These are phyloP conservation scores for Linnemannia zychae DNA, from an alignment of 192 early-diverging fungal species.

Conservation along the genomic window DNA sequence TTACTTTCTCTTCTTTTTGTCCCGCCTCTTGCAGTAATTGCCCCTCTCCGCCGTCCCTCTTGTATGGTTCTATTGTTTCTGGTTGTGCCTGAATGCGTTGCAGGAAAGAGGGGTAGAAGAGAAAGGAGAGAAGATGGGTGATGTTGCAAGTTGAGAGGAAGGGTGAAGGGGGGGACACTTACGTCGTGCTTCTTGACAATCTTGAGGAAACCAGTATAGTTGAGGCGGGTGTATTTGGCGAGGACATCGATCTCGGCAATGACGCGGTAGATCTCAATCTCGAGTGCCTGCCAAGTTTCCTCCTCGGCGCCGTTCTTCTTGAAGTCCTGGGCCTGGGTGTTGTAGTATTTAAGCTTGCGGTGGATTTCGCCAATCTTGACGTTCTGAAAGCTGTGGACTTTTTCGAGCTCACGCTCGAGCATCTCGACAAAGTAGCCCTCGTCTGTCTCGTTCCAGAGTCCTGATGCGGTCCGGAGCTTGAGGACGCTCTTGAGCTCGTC, in stretches of 20 bases:
- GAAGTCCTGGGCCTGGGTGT: conserved; percentile 74
- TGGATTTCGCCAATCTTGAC: conserved; percentile 43
- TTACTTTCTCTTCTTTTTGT: not conserved
- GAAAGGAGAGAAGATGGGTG: not conserved
- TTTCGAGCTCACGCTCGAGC: conserved; percentile 92
- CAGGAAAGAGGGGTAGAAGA: not conserved
- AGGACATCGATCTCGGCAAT: conserved; percentile 84
- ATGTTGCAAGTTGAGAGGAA: not conserved
- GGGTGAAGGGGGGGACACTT: not conserved
- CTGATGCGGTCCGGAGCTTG: conserved; percentile 19
- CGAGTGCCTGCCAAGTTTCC: conserved; percentile 78
- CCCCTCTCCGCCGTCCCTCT: not conserved
- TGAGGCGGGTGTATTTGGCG: conserved; percentile 81
- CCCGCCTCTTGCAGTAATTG: not conserved
- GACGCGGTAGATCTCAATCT: conserved; percentile 79
- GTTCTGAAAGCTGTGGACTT: conserved; percentile 64
- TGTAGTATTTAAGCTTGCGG: conserved; percentile 39
- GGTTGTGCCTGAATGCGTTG: not conserved
- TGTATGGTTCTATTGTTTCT: not conserved
- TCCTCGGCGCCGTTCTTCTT: conserved; percentile 81
- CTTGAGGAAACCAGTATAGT: conserved; percentile 91
- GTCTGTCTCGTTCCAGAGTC: conserved; percentile 35
- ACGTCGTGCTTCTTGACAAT: conserved; percentile 99
- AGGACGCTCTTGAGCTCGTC: conserved; percentile 44
- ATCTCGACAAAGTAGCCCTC: conserved; percentile 78